Evolutionary conservation across 371 early-diverging fungal species (phyloP).

Genomic region (Mortierella sp.): DNA sequence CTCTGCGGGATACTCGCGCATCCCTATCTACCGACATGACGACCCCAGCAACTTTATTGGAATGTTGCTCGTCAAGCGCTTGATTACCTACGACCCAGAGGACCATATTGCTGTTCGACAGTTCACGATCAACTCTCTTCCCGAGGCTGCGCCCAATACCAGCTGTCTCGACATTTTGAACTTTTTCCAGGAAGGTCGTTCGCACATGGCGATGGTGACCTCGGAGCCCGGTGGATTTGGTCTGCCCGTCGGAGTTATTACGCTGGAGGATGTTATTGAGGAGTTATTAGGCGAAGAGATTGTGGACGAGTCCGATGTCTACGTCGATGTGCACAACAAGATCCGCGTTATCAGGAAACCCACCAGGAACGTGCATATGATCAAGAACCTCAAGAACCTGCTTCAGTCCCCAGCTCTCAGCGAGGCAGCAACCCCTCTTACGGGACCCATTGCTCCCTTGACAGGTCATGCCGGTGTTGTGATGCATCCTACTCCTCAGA

Average conservation of each 20-base stretch:
- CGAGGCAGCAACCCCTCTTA: slow-evolving; percentile 4
- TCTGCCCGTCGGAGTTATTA: slow-evolving; percentile 91
- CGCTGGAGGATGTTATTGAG: slow-evolving; percentile 97
- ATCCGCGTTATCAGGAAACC: slow-evolving; percentile 55
- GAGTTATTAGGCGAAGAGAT: slow-evolving; percentile 95
- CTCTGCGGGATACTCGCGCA: slow-evolving; percentile 89
- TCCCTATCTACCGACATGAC: slow-evolving; percentile 84
- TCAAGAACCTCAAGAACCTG: slow-evolving; percentile 43
- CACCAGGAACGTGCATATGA: slow-evolving; percentile 31
- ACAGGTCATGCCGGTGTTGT: not conserved
- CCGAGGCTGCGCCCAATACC: slow-evolving; percentile 80
- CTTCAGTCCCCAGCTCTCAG: slow-evolving; percentile 40
- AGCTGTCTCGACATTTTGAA: slow-evolving; percentile 93
- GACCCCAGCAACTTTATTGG: slow-evolving; percentile 85
- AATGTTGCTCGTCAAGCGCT: slow-evolving; percentile 89
- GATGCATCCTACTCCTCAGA: not conserved
- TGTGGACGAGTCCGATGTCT: slow-evolving; percentile 95
- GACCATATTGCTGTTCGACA: slow-evolving; percentile 80
- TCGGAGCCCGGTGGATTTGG: slow-evolving; percentile 65
- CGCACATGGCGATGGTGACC: slow-evolving; percentile 83
- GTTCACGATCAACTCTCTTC: slow-evolving; percentile 80
- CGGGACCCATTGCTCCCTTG: not conserved
- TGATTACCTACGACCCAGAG: slow-evolving; percentile 90
- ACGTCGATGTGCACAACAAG: slow-evolving; percentile 77
- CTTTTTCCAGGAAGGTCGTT: slow-evolving; percentile 92